A percentile compares a stretch with the other conserved stretches of the same genome.
Evolutionary conservation across 2,329 filamentous ascomycete genomes (phyloP).

Genomic region (Talaromyces atroroseus): DNA sequence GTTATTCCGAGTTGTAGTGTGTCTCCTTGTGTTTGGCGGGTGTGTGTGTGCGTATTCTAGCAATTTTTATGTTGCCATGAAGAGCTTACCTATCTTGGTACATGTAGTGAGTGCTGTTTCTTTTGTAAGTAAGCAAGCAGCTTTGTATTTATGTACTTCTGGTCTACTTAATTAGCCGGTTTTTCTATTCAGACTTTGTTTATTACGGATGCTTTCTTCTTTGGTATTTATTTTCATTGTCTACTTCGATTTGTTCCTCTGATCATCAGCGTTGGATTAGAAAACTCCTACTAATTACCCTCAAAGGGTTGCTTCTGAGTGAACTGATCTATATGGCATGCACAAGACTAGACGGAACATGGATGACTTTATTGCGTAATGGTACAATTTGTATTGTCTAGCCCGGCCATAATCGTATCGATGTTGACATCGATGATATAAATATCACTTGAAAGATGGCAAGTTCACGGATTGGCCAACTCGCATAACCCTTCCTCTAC

Average conservation of each 20-base stretch:
- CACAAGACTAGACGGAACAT: background rate
- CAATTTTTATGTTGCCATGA: background rate
- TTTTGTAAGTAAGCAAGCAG: slow-evolving; percentile 3
- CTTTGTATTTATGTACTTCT: background rate
- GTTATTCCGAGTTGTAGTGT: background rate
- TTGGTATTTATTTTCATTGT: no score
- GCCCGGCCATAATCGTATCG: background rate
- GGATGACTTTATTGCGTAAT: background rate
- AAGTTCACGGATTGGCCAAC: background rate
- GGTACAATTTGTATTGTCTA: slow-evolving; percentile 7
- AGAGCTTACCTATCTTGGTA: background rate
- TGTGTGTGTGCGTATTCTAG: background rate
- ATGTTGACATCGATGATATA: background rate
- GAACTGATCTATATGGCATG: background rate
- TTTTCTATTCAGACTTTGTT: background rate
- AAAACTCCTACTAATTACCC: background rate
- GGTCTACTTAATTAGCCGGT: background rate
- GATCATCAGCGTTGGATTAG: background rate
- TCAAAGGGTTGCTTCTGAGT: background rate
- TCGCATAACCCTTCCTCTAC: slow-evolving; percentile 16
- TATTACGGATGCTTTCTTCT: background rate
- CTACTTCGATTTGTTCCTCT: no score
- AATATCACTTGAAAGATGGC: background rate
- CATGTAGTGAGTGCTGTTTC: background rate
- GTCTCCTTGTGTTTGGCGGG: background rate